These are phyloP conservation scores for Phytophthora macrochlamydospora DNA, from an alignment of 352 stramenopile species.

Conservation along the genomic window DNA sequence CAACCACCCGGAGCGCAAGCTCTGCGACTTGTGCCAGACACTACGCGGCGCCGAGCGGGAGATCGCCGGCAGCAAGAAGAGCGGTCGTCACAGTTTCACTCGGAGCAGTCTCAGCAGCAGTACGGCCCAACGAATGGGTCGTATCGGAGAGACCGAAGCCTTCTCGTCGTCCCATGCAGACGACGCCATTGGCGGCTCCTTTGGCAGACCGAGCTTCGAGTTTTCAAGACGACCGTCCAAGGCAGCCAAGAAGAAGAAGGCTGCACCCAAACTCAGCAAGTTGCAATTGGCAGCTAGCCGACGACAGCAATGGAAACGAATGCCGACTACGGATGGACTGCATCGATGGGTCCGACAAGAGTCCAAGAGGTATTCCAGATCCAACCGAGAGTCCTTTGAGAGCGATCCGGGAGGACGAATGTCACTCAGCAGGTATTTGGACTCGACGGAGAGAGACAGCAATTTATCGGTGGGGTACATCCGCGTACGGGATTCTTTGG, in stretches of 20 bases:
- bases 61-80: constrained; percentile 40
- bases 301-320: constrained; percentile 77
- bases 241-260: constrained; percentile 15
- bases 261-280: constrained; percentile 59
- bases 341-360: constrained; percentile 73
- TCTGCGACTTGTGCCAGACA: constrained; percentile 89
- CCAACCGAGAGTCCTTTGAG: constrained; percentile 54
- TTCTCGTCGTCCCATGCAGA: constrained; percentile 40
- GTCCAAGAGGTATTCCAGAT: constrained; percentile 18
- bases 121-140: constrained; percentile 41
- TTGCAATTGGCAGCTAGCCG: constrained; percentile 75
- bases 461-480: constrained; percentile 79
- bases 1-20: constrained; percentile 81
- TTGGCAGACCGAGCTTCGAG: constrained; percentile 36
- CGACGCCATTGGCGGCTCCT: constrained; percentile 40
- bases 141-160: constrained; percentile 52
- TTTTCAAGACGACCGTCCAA: constrained; percentile 15
- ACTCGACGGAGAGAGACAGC: constrained; percentile 64
- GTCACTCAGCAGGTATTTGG: constrained; percentile 50
- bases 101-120: constrained; percentile 26
- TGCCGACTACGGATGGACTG: constrained; percentile 73
- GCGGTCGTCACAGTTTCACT: constrained; percentile 22
- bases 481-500: constrained; percentile 74
- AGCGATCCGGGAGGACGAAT: constrained; percentile 48
- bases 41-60: constrained; percentile 57